Conservation (phyloP, 345 rosid genomes). For the Excoecaria cochinchinensis region DNA sequence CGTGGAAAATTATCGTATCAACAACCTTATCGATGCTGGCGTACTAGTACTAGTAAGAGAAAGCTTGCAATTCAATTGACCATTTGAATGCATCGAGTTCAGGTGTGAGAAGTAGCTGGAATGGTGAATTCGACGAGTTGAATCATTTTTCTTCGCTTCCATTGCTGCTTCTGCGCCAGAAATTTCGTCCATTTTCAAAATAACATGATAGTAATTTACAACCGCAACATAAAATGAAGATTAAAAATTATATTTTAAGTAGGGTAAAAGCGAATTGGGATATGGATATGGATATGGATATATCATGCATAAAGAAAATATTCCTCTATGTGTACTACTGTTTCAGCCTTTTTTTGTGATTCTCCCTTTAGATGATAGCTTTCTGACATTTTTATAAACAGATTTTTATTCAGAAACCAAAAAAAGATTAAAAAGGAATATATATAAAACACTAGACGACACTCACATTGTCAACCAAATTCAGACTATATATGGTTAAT, state of each 20-base stretch:
- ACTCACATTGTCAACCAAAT: background rate
- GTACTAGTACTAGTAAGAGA: constrained; percentile 7
- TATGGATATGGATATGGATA: background rate
- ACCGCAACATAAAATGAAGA: no score
- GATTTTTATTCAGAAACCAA: background rate
- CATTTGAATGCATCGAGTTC: constrained; percentile 10
- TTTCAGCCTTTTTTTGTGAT: background rate
- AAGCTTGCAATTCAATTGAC: background rate
- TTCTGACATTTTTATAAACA: background rate
- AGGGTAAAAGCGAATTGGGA: background rate
- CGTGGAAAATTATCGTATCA: background rate
- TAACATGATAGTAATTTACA: background rate
- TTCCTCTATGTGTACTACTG: background rate
- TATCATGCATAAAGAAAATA: background rate
- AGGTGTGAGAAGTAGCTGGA: constrained; percentile 9
- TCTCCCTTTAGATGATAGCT: constrained; percentile 6
- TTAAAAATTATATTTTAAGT: background rate
- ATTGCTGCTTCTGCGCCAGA: constrained; percentile 34
- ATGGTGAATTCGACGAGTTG: background rate
- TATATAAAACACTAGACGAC: background rate
- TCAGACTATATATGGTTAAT: background rate
- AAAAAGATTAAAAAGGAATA: background rate
- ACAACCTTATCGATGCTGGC: constrained; percentile 17
- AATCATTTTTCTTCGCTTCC: constrained; percentile 23
- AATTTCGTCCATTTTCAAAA: background rate